phyloP scores from a whole-genome alignment of 371 early-diverging fungal species.

The Circinella minor region DNA sequence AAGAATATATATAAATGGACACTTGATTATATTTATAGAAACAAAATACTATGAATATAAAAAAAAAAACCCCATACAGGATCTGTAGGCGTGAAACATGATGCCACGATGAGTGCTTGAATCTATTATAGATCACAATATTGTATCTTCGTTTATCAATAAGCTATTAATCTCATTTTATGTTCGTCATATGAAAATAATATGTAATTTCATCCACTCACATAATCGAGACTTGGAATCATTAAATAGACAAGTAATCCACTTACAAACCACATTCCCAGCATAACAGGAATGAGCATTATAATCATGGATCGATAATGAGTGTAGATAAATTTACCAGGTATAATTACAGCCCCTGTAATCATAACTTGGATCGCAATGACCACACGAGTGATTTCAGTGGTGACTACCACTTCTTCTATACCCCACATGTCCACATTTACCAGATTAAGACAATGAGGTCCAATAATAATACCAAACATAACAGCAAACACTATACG shows the following conservation, averaged over 20 bases:
- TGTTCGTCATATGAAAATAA: neutral
- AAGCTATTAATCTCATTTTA: neutral
- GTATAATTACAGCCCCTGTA: neutral
- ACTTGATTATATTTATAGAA: too few species aligned
- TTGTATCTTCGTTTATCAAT: neutral
- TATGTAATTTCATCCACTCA: conserved; percentile 18
- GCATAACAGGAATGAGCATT: conserved; percentile 83
- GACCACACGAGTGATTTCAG: conserved; percentile 76
- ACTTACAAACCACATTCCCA: conserved; percentile 62
- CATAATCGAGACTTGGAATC: conserved; percentile 40
- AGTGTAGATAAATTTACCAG: neutral
- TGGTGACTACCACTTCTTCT: conserved; percentile 44
- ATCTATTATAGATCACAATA: conserved; percentile 26
- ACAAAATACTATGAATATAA: too few species aligned
- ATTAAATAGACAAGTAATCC: conserved; percentile 39
- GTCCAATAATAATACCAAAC: conserved; percentile 88
- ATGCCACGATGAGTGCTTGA: conserved; percentile 46
- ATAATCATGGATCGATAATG: conserved; percentile 63
- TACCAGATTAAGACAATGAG: conserved; percentile 56
- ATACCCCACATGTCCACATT: conserved; percentile 43
- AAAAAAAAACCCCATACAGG: conserved; percentile 31
- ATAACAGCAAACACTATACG: conserved; percentile 74
- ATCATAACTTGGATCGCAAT: conserved; percentile 71
- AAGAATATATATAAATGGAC: conserved; percentile 15
- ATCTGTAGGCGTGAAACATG: conserved; percentile 56